Evolutionary conservation across 1,284 basidiomycete genomes (phyloP).

Genomic region (Caloboletus firmus): DNA sequence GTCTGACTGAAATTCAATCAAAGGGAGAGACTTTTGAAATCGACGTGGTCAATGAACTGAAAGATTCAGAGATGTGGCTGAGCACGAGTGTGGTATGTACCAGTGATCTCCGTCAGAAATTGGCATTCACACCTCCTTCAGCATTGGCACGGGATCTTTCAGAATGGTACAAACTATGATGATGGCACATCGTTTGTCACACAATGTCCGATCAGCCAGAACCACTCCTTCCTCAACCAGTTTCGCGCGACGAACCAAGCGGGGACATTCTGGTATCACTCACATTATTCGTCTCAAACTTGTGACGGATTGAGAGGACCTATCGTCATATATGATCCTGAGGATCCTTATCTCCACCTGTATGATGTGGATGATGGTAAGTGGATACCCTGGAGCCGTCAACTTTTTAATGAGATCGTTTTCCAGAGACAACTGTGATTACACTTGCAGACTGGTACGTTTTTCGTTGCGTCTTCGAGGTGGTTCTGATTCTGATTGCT

Average conservation of each 20-base stretch:
- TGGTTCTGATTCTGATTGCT: neutral
- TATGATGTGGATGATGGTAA: conserved; percentile 42
- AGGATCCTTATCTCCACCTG: conserved; percentile 33
- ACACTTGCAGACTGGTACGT: conserved; percentile 32
- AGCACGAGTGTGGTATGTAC: conserved; percentile 35
- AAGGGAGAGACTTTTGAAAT: conserved; percentile 33
- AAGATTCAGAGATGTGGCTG: conserved; percentile 31
- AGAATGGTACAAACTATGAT: conserved; percentile 26
- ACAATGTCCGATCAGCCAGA: conserved; percentile 47
- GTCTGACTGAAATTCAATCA: conserved; percentile 36
- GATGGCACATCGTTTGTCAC: conserved; percentile 37
- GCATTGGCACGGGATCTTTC: conserved; percentile 41
- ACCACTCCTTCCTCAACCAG: conserved; percentile 39
- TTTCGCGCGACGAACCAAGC: conserved; percentile 33
- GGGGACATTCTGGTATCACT: conserved; percentile 46
- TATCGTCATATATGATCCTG: conserved; percentile 37
- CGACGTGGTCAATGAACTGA: conserved; percentile 34
- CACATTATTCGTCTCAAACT: conserved; percentile 36
- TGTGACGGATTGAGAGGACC: conserved; percentile 32
- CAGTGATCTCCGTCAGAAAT: conserved; percentile 24
- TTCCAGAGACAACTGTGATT: conserved; percentile 31
- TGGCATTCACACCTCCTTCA: conserved; percentile 28
- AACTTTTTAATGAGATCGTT: neutral
- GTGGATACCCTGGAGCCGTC: neutral
- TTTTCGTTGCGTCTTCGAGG: neutral